phyloP scores from a whole-genome alignment of 352 stramenopile genomes.

The Phytophthora cajani region DNA sequence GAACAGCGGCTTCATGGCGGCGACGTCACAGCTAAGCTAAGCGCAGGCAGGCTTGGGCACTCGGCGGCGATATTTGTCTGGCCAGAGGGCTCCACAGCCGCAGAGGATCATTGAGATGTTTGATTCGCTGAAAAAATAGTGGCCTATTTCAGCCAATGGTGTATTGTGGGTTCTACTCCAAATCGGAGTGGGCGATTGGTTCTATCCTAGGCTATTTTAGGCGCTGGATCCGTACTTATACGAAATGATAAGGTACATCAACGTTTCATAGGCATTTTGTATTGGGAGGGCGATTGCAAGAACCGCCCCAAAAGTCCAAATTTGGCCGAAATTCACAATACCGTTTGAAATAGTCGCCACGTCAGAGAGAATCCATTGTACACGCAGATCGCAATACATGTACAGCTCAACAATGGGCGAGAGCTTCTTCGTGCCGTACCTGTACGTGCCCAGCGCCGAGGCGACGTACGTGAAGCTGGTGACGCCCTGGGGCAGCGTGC shows the following conservation, averaged over 20 bases:
- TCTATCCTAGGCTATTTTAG: too few relatives aligned
- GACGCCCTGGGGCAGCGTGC: constrained; percentile 69
- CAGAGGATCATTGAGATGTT: neutral
- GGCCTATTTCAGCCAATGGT: constrained; percentile 21
- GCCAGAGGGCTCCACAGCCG: constrained; percentile 25
- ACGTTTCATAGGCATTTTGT: too few relatives aligned
- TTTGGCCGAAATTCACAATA: too few relatives aligned
- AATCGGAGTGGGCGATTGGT: too few relatives aligned
- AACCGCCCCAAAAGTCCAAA: too few relatives aligned
- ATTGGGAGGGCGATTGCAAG: too few relatives aligned
- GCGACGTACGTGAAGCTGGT: constrained; percentile 73
- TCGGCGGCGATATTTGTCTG: constrained; percentile 29
- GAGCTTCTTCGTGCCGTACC: constrained; percentile 73
- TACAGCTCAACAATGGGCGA: constrained; percentile 18
- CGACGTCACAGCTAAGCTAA: neutral
- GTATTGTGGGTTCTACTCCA: too few relatives aligned
- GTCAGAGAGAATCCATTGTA: constrained; percentile 10
- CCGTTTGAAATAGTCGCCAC: constrained; percentile 15
- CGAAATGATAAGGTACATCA: too few relatives aligned
- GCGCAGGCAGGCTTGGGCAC: neutral
- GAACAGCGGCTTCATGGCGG: constrained; percentile 91
- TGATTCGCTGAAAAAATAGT: constrained; percentile 19
- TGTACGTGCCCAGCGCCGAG: constrained; percentile 70
- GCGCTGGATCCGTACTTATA: too few relatives aligned
- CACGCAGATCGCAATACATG: constrained; percentile 10